Conservation (phyloP, 345 rosid species). For the Sonneratia alba region DNA sequence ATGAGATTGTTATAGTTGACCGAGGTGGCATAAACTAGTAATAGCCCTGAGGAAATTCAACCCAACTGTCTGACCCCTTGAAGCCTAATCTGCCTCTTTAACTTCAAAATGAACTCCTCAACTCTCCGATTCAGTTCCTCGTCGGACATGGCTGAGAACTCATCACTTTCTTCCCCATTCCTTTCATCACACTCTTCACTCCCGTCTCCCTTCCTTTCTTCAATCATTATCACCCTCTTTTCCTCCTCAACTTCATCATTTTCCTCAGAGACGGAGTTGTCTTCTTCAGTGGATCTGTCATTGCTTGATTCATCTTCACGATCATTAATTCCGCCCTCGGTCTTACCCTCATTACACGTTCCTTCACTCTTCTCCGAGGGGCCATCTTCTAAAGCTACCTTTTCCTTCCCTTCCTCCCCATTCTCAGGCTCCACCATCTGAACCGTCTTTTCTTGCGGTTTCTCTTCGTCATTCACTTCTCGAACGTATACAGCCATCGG, state of each 20-base stretch:
- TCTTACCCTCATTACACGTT: neutral
- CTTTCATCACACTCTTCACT: constrained; percentile 2
- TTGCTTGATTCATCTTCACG: neutral
- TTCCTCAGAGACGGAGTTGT: neutral
- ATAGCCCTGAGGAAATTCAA: neutral
- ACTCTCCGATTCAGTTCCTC: constrained; percentile 64
- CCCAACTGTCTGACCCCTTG: constrained; percentile 17
- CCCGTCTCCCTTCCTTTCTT: neutral
- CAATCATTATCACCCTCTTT: neutral
- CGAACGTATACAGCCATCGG: neutral
- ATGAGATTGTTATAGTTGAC: neutral
- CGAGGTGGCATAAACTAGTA: neutral
- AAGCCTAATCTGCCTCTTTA: constrained; percentile 39
- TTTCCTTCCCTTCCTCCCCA: neutral
- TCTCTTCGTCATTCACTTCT: neutral
- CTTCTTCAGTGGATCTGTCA: neutral
- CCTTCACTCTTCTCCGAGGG: neutral
- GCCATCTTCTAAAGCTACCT: neutral
- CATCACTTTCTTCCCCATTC: constrained; percentile 21
- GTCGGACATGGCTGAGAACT: constrained; percentile 55
- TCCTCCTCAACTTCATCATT: neutral
- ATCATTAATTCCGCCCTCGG: neutral
- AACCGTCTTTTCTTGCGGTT: neutral
- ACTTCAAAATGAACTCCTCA: constrained; percentile 61
- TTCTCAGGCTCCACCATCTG: neutral